A percentile compares a stretch with the other conserved stretches of the same genome.
Evolutionary conservation across 495 filamentous ascomycete genomes (phyloP).

Genomic region (Podospora conica): DNA sequence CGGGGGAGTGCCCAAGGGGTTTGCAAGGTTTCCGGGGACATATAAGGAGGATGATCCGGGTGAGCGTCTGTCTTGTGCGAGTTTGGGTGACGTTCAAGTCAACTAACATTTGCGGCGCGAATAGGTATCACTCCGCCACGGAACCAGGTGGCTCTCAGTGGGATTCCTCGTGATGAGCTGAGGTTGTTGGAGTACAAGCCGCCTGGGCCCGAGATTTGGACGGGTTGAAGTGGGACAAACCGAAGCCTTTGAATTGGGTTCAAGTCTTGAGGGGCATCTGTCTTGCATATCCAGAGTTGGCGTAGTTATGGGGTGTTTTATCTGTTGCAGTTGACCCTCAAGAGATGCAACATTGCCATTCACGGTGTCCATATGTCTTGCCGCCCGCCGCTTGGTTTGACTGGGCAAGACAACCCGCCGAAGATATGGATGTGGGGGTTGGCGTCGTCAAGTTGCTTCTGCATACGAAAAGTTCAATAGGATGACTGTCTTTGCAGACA

Average conservation of each 20-base stretch:
- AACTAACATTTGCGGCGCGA: not conserved
- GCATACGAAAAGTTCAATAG: too few species aligned
- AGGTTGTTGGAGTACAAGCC: conserved; percentile 16
- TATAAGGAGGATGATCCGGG: conserved; percentile 16
- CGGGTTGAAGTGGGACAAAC: conserved; percentile 2
- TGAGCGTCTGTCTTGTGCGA: not conserved
- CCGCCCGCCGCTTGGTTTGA: too few species aligned
- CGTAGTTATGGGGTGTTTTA: not conserved
- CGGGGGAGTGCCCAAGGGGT: conserved; percentile 5
- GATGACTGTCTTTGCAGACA: not conserved
- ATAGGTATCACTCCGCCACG: conserved; percentile 7
- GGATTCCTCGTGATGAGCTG: conserved; percentile 5
- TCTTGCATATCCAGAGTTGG: too few species aligned
- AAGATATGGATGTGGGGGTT: not conserved
- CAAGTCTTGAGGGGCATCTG: not conserved
- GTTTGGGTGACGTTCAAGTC: not conserved
- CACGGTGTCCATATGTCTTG: too few species aligned
- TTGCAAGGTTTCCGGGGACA: conserved; percentile 16
- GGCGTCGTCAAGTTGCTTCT: too few species aligned
- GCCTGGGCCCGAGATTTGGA: conserved; percentile 17
- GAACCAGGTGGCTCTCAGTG: conserved; percentile 4
- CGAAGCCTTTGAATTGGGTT: not conserved
- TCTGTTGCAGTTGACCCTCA: too few species aligned
- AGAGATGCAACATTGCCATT: too few species aligned
- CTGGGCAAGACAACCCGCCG: not conserved